Conservation (phyloP, 495 filamentous ascomycete species). For the Pseudevernia furfuracea region DNA sequence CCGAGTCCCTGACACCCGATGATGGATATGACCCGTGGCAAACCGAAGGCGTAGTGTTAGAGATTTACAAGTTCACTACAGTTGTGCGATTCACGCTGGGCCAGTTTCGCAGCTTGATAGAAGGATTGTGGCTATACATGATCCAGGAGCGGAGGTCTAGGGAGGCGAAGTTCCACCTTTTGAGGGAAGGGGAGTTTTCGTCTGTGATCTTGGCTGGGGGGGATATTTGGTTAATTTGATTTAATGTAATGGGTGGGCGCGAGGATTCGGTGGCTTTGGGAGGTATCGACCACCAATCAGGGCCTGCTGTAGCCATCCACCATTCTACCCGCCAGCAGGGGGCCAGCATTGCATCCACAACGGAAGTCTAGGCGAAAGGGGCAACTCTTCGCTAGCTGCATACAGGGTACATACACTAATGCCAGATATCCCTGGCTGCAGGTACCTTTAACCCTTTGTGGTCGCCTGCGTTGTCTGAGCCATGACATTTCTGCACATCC, state of each 20-base stretch:
- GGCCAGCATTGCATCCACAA: not conserved
- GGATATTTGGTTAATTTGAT: not conserved
- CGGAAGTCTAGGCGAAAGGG: not conserved
- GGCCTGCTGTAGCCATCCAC: not conserved
- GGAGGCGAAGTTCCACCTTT: not conserved
- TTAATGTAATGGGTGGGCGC: not conserved
- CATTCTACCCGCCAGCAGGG: not conserved
- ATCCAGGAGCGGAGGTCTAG: not conserved
- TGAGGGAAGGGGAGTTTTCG: not conserved
- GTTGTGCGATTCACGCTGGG: not conserved
- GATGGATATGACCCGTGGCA: not conserved
- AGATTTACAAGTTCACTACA: not conserved
- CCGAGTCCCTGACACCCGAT: not conserved
- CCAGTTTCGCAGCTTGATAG: not conserved
- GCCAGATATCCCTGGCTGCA: not conserved
- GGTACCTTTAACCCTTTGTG: not conserved
- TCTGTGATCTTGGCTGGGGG: not conserved
- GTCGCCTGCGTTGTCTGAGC: not conserved
- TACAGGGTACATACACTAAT: not conserved
- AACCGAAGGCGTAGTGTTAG: not conserved
- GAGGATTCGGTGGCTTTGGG: not conserved
- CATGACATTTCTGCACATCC: not conserved
- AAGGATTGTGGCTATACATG: not conserved
- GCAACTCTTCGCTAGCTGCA: not conserved
- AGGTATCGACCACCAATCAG: not conserved